phyloP scores from a whole-genome alignment of 192 early-diverging fungal genomes.

The Backusella macrospora region DNA sequence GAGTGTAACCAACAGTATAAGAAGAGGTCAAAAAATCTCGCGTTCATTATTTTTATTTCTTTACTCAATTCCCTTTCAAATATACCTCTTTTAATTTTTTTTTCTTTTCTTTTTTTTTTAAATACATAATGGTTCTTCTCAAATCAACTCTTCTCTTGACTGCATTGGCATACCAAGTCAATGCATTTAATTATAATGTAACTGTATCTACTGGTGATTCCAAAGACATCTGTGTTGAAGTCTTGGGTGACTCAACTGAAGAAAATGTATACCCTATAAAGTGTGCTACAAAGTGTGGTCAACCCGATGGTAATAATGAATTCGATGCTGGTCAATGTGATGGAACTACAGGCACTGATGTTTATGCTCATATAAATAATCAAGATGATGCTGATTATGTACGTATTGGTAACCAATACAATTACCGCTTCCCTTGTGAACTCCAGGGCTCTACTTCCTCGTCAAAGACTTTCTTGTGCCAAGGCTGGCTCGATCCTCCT shows the following conservation, averaged over 20 bases:
- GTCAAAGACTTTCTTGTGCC: background rate
- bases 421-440: slow-evolving; percentile 1
- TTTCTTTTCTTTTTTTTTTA: background rate
- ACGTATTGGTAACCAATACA: background rate
- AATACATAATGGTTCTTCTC: background rate
- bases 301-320: background rate
- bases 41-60: background rate
- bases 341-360: background rate
- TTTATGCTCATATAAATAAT: background rate
- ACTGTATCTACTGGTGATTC: background rate
- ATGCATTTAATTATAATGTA: background rate
- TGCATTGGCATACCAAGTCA: background rate
- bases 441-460: background rate
- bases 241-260: background rate
- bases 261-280: background rate
- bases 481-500: background rate
- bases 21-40: background rate
- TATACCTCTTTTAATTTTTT: too few relatives aligned
- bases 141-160: background rate
- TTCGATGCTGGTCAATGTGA: background rate
- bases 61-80: too few relatives aligned
- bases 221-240: background rate
- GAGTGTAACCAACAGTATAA: background rate
- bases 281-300: background rate
- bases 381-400: background rate